Base-by-base conservation (phyloP, 2,329 filamentous ascomycete genomes). In the Fusarium transvaalense region DNA sequence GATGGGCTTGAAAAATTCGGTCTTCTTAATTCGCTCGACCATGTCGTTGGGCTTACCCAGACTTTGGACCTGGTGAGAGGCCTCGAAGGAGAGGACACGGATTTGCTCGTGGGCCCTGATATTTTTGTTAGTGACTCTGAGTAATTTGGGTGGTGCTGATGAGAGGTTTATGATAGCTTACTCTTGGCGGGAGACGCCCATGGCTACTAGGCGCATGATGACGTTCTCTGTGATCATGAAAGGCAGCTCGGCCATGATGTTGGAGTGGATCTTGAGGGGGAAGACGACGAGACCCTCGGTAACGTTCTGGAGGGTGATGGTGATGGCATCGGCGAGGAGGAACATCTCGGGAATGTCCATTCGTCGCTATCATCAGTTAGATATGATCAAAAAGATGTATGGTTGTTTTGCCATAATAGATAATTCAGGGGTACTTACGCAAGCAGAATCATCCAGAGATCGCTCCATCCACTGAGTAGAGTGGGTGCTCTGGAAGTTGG, bases 1-100 rank as follows among this genome's bases (percentile, higher is more conserved):
- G 29, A 71, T 68, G 0, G 68, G 68, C 35, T 56, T 53, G 41
- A 71, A 71, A 45, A 68, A 71, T n/a, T 67, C 68, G 0, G 59
- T 71, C n/a, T 62, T 68, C 51, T 56, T 59, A 41, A 72, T 64
- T 6, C 69, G 31, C 41, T 57, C 60, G 5, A 72, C 60, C 12
- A 71, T 61, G n/a, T 71, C 69, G 21, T 72, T 72, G 6, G 63
- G 56, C 38, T 72, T 72, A n/a, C 67, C 69, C 5, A 66, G 50
- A n/a, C 35, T 39, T 19, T 54, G 52, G 0, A 68, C 69, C 29
- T 72, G 57, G 47, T 70, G 63, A 0, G 69, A 71, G 19, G 56
- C 56, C 13, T 59, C 56, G 25, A 59, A 59, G 2, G 56, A 61
- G 5, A 72, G 66, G 5, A 72, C 69, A 1, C 64, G 69, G 21